Evolutionary conservation across 2,329 filamentous ascomycete genomes (phyloP).

Genomic region (Fusarium paranaense): DNA sequence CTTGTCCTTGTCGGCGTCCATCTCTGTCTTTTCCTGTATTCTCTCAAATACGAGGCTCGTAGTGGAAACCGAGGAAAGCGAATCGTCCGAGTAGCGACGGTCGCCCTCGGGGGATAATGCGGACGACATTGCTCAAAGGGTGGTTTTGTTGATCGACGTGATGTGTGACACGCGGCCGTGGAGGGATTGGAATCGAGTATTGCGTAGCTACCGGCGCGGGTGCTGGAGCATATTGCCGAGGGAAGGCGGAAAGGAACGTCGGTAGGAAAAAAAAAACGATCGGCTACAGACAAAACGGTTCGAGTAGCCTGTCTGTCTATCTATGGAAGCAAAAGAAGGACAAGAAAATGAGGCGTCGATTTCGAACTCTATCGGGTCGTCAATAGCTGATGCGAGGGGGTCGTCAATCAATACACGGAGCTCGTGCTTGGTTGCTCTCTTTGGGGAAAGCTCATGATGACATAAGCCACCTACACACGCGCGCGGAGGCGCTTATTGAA

Average conservation of each 20-base stretch:
- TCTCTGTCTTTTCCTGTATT: conserved; percentile 68
- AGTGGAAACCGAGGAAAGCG: conserved; percentile 82
- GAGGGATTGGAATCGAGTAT: background rate
- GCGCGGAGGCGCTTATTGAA: background rate
- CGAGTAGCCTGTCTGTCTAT: background rate
- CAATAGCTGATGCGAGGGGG: conserved; percentile 36
- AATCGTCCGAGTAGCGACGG: conserved; percentile 61
- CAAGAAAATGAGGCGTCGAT: conserved; percentile 15
- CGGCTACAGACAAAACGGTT: conserved; percentile 5
- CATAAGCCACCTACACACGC: conserved; percentile 29
- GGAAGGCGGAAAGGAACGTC: conserved; percentile 22
- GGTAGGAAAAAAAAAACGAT: conserved; percentile 8
- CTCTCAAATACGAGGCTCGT: conserved; percentile 86
- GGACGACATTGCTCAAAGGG: conserved; percentile 27
- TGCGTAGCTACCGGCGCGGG: conserved; percentile 11
- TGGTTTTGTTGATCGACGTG: conserved; percentile 7
- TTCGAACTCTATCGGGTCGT: conserved; percentile 36
- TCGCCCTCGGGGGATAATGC: conserved; percentile 26
- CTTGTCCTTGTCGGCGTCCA: conserved; percentile 42
- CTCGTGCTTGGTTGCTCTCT: conserved; percentile 33
- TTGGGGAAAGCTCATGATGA: conserved; percentile 38
- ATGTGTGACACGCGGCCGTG: conserved; percentile 11
- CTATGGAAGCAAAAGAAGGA: background rate
- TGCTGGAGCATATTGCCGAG: conserved; percentile 36
- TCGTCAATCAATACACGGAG: conserved; percentile 15